Conservation (phyloP, 345 rosid genomes). For the Eucalyptus caleyi region DNA sequence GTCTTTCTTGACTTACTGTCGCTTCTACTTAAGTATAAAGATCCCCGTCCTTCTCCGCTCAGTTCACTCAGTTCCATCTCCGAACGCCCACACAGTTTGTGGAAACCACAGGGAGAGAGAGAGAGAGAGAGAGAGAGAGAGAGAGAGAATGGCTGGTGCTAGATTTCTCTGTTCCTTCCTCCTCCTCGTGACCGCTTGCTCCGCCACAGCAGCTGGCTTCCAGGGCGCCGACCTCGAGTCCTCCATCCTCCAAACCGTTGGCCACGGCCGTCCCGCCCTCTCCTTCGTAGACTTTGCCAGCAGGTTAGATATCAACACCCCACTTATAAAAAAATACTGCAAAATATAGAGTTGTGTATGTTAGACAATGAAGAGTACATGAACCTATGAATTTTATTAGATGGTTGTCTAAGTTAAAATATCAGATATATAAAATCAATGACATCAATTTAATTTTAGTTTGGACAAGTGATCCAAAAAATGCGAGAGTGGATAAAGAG, state of each 20-base stretch:
- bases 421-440: not conserved
- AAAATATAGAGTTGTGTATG: not conserved
- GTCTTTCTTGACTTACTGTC: not conserved
- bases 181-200: constrained; percentile 16
- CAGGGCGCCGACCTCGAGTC: constrained; percentile 45
- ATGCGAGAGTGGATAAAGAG: not conserved
- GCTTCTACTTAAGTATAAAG: not conserved
- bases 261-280: constrained; percentile 35
- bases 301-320: constrained; percentile 16
- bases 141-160: not conserved
- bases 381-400: not conserved
- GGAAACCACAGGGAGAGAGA: not conserved
- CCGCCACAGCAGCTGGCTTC: constrained; percentile 22
- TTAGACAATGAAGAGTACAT: not conserved
- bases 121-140: not conserved
- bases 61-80: not conserved
- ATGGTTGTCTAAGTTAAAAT: not conserved
- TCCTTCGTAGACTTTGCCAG: constrained; percentile 65
- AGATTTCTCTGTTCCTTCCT: not conserved
- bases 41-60: not conserved
- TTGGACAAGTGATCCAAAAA: not conserved
- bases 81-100: not conserved
- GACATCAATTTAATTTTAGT: not conserved
- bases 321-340: not conserved
- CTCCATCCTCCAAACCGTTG: constrained; percentile 41